Percentiles rank a stretch among this genome's conserved stretches.
Conservation (phyloP, 805 yeast genomes). For the Komagataella kurtzmanii region DNA sequence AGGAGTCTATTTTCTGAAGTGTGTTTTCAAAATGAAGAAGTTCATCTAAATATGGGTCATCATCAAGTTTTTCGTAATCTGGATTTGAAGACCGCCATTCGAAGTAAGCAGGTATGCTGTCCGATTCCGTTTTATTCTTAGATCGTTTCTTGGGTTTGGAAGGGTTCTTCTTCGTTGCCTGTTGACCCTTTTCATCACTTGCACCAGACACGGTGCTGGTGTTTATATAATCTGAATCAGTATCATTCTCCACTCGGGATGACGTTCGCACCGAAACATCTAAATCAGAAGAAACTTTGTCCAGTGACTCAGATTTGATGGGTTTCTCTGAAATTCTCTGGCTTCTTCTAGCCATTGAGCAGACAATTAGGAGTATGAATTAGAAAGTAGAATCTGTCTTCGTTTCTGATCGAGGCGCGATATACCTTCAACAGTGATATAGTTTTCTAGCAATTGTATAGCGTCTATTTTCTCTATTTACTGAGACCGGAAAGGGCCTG, state of each 20-base stretch:
- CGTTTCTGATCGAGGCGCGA: not conserved
- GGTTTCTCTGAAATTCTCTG: not conserved
- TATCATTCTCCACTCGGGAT: not conserved
- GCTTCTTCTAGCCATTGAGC: not conserved
- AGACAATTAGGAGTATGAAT: not conserved
- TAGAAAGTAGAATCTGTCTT: not conserved
- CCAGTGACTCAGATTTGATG: not conserved
- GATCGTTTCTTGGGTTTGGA: not conserved
- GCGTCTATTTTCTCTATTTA: not conserved
- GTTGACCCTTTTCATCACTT: not conserved
- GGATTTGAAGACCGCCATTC: not conserved
- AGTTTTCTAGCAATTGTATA: too few relatives aligned
- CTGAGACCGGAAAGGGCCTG: conserved; percentile 14
- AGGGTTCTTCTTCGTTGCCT: not conserved
- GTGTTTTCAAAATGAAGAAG: not conserved
- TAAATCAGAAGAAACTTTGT: not conserved
- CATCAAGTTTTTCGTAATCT: not conserved
- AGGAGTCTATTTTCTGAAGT: not conserved
- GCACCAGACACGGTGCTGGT: not conserved
- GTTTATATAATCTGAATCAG: not conserved
- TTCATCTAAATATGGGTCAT: not conserved
- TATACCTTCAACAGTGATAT: too few relatives aligned
- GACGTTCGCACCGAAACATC: not conserved
- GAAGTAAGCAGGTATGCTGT: not conserved
- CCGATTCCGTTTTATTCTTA: not conserved